phyloP scores from a whole-genome alignment of 2,329 filamentous ascomycete genomes.

The Madurella mycetomatis region DNA sequence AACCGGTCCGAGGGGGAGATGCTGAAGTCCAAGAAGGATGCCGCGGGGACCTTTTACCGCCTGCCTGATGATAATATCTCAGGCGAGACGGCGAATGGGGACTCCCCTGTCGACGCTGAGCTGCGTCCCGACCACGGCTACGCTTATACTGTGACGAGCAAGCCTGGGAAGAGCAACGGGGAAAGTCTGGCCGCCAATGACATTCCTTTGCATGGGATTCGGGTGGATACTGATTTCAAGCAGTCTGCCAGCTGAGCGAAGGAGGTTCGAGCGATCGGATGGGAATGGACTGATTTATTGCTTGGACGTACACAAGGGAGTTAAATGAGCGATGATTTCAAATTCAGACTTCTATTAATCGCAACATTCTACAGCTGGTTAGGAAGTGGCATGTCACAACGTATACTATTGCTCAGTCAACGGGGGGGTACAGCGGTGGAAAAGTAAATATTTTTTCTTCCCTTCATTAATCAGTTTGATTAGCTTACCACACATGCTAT shows the following conservation, averaged over 20 bases:
- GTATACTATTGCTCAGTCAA: no score
- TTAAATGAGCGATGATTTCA: no score
- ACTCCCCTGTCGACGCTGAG: conserved; percentile 16
- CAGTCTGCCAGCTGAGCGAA: background rate
- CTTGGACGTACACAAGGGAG: no score
- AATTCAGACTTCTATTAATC: no score
- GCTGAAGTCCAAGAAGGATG: conserved; percentile 2
- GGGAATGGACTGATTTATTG: no score
- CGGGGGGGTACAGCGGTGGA: no score
- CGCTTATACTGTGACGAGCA: conserved; percentile 31
- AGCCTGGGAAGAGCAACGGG: conserved; percentile 24
- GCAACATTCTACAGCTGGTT: no score
- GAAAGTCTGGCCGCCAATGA: conserved; percentile 33
- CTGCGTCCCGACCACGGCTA: conserved; percentile 34
- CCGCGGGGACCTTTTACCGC: conserved; percentile 30
- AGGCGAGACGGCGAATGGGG: conserved; percentile 13
- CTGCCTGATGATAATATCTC: conserved; percentile 32
- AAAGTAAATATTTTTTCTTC: no score
- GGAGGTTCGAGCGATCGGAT: no score
- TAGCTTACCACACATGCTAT: no score
- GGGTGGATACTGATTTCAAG: conserved; percentile 36
- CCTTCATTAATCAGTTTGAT: no score
- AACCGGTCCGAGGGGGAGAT: conserved; percentile 6
- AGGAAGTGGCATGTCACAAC: no score
- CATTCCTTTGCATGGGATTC: conserved; percentile 36